Conservation (phyloP, 208 protist genomes). For the Trypanosoma brucei region DNA sequence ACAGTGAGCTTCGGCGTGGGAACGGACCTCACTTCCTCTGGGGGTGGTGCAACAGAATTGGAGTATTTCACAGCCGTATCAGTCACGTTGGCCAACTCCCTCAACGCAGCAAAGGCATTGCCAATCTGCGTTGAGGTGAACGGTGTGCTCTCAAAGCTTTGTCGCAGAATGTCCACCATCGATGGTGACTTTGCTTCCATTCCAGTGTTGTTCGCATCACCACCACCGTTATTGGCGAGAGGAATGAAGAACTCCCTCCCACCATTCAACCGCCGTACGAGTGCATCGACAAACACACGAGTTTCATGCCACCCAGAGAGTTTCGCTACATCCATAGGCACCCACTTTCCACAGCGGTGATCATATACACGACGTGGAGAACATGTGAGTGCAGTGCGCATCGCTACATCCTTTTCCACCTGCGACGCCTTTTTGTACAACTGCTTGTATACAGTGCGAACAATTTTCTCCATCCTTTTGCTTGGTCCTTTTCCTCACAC, state of each 20-base stretch:
- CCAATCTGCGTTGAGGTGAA: conserved; percentile 62
- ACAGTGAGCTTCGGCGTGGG: conserved; percentile 31
- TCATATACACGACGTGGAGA: conserved; percentile 58
- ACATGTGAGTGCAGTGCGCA: conserved; percentile 61
- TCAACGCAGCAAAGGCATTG: conserved; percentile 71
- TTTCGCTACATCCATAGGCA: conserved; percentile 38
- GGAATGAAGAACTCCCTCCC: conserved; percentile 64
- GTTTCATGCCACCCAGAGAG: conserved; percentile 46
- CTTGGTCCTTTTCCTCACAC: neutral
- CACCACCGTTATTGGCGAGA: conserved; percentile 7
- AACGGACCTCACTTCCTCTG: conserved; percentile 5
- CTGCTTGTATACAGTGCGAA: conserved; percentile 70
- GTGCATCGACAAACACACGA: conserved; percentile 60
- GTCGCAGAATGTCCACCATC: conserved; percentile 26
- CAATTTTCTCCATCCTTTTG: conserved; percentile 50
- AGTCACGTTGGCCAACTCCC: conserved; percentile 63
- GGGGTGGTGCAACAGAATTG: neutral
- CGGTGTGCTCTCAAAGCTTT: conserved; percentile 53
- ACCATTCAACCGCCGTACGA: conserved; percentile 71
- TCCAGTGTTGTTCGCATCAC: neutral
- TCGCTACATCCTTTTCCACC: conserved; percentile 48
- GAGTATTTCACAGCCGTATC: conserved; percentile 20
- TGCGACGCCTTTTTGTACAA: conserved; percentile 50
- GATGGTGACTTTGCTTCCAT: neutral
- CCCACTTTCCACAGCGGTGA: conserved; percentile 49